Base-by-base conservation (phyloP, 2,329 filamentous ascomycete genomes). In the Penicillium frequentans region DNA sequence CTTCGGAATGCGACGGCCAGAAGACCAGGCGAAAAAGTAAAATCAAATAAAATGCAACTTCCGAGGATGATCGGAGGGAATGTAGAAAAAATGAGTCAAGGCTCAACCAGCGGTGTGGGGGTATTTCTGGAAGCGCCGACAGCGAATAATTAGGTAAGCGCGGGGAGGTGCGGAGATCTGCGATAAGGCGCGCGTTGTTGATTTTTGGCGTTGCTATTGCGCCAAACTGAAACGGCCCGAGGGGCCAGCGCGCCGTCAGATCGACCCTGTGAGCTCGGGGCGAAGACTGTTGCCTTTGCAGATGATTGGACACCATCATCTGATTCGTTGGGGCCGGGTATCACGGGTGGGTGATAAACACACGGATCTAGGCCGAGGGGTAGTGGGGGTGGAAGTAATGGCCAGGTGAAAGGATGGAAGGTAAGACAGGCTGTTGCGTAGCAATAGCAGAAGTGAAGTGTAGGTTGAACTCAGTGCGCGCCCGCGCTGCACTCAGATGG, bases 121-220 rank as follows among this genome's bases (percentile, higher is more conserved):
- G 54, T 45, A 58, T 64, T 64, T 64, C 61, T 49, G 49, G 59
- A 65, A 67, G 56, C 64, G 64, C 63, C 60, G 53, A 61, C 62
- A 63, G 60, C 63, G 62, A 61, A 2, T 43, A 57, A 65, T 67
- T 66, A 67, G 60, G 63, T 66, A 63, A 67, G 63, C 63, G 62
- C 62, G 64, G 62, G 64, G 61, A 39, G 29, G 42, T 31, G 51
- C 31, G 45, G 54, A 59, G 54, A 55, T 50, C 45, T 33, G 31
- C 33, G 60, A 61, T 56, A 54, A 52, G 52, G 52, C 10, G 23
- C n/a, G 33, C 27, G 21, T 35, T 16, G 31, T 35, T 8, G 39
- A 16, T 29, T 27, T 37, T 51, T 19, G 48, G 47, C 21, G 21
- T 39, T 23, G 31, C 37, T 45, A 16, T 44, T 45, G 35, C 16